A percentile compares a stretch with the other conserved stretches of the same genome.
These are phyloP conservation scores for Xylaria telfairii DNA, from an alignment of 495 filamentous ascomycete species.

Conservation along the genomic window DNA sequence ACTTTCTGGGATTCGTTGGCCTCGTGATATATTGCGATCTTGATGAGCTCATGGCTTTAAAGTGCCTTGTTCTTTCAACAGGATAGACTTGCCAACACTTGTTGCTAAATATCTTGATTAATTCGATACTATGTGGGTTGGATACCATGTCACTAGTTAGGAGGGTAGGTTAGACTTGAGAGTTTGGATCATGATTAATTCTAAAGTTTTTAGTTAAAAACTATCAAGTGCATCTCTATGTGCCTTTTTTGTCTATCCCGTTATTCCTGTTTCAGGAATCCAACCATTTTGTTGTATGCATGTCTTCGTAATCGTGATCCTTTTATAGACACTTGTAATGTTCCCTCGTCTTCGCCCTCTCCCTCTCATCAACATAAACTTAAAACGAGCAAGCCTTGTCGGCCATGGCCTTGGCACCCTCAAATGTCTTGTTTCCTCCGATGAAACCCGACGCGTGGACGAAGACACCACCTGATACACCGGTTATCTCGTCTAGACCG, in stretches of 20 bases:
- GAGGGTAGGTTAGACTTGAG: neutral
- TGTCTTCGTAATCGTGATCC: neutral
- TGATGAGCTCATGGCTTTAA: neutral
- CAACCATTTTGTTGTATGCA: neutral
- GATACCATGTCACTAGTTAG: neutral
- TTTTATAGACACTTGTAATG: neutral
- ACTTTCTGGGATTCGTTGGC: neutral
- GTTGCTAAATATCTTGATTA: neutral
- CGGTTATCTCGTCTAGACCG: conserved; percentile 74
- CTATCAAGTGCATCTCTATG: too few relatives aligned
- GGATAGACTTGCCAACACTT: neutral
- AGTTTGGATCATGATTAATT: neutral
- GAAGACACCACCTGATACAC: conserved; percentile 82
- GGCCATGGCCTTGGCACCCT: conserved; percentile 89
- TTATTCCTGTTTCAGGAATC: neutral
- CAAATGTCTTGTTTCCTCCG: conserved; percentile 88
- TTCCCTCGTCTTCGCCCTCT: neutral
- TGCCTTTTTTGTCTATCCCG: neutral
- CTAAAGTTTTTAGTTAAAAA: neutral
- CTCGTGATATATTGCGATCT: neutral
- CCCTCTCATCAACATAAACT: conserved; percentile 38
- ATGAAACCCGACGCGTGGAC: conserved; percentile 96
- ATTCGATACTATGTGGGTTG: neutral
- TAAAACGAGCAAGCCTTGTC: conserved; percentile 60
- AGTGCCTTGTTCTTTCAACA: neutral